Percentiles rank a stretch among this genome's conserved stretches.
These are phyloP conservation scores for Fusarium irregulare DNA, from an alignment of 2,329 filamentous ascomycete genomes.

Conservation along the genomic window DNA sequence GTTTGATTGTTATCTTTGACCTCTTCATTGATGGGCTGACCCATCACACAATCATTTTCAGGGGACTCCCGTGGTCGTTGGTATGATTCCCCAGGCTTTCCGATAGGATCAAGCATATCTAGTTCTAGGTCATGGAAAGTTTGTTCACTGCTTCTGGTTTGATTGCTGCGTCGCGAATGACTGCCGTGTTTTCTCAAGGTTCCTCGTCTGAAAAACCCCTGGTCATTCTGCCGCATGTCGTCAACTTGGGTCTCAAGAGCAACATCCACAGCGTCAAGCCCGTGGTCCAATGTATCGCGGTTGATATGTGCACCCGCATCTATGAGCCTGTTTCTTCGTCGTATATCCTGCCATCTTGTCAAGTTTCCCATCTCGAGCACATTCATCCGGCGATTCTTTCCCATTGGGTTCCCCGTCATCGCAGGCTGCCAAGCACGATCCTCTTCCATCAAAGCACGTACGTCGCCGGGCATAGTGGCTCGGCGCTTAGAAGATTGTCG, in stretches of 20 bases:
- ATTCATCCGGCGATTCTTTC: constrained; percentile 76
- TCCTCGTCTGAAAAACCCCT: constrained; percentile 47
- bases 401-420: constrained; percentile 77
- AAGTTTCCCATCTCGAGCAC: constrained; percentile 75
- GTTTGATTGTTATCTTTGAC: constrained; percentile 41
- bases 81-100: constrained; percentile 17
- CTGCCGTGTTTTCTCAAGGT: constrained; percentile 43
- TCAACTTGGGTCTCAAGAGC: constrained; percentile 54
- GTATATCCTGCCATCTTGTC: constrained; percentile 79
- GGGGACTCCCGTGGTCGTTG: constrained; percentile 29
- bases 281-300: constrained; percentile 51
- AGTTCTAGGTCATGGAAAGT: constrained; percentile 48
- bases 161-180: constrained; percentile 45
- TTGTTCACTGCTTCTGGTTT: constrained; percentile 47
- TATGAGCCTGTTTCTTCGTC: constrained; percentile 68
- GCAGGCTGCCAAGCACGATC: constrained; percentile 74
- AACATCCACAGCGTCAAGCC: constrained; percentile 52
- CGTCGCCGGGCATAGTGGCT: constrained; percentile 55
- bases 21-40: constrained; percentile 53
- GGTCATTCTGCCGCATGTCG: constrained; percentile 50
- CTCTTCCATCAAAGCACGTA: constrained; percentile 58
- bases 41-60: constrained; percentile 53
- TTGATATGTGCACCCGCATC: constrained; percentile 57
- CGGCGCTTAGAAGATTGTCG: constrained; percentile 60
- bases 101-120: constrained; percentile 40